These are phyloP conservation scores for Euclidium syriacum DNA, from an alignment of 345 rosid genomes.

Conservation along the genomic window DNA sequence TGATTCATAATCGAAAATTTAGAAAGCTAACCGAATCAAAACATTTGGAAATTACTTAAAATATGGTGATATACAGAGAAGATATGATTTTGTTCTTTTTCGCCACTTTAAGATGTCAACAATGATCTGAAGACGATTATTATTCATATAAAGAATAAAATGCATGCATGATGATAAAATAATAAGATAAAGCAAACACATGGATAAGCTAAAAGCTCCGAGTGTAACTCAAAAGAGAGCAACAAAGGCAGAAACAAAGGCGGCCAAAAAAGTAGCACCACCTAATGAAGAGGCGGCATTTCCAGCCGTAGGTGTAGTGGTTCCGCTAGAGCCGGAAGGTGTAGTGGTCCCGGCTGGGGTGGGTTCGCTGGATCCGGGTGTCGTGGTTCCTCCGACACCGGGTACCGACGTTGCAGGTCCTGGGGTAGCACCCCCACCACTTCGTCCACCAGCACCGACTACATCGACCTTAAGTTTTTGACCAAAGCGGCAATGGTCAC, in stretches of 20 bases:
- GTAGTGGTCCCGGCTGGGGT: slow-evolving; percentile 21
- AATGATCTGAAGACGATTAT: background rate
- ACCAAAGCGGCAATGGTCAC: slow-evolving; percentile 42
- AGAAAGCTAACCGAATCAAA: too few relatives aligned
- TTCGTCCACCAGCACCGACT: slow-evolving; percentile 18
- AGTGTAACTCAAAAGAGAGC: slow-evolving; percentile 27
- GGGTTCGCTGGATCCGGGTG: too few relatives aligned
- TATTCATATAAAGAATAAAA: slow-evolving; percentile 1
- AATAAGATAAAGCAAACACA: slow-evolving; percentile 6
- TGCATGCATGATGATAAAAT: background rate
- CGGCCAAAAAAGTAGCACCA: slow-evolving; percentile 13
- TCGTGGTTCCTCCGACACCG: too few relatives aligned
- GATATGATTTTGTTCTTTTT: too few relatives aligned
- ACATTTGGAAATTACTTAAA: too few relatives aligned
- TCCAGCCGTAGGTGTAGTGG: slow-evolving; percentile 13
- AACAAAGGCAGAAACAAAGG: slow-evolving; percentile 20
- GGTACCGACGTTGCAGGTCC: too few relatives aligned
- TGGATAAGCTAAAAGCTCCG: background rate
- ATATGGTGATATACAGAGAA: too few relatives aligned
- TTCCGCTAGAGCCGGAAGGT: too few relatives aligned
- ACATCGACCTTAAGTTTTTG: slow-evolving; percentile 46
- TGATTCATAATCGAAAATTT: too few relatives aligned
- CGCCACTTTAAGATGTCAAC: background rate
- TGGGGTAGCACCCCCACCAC: slow-evolving; percentile 19
- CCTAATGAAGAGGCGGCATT: slow-evolving; percentile 22